Percentiles rank a stretch among this genome's conserved stretches.
Conservation (phyloP, 768 basidiomycete species). For the Lactarius pseudohatsudake region DNA sequence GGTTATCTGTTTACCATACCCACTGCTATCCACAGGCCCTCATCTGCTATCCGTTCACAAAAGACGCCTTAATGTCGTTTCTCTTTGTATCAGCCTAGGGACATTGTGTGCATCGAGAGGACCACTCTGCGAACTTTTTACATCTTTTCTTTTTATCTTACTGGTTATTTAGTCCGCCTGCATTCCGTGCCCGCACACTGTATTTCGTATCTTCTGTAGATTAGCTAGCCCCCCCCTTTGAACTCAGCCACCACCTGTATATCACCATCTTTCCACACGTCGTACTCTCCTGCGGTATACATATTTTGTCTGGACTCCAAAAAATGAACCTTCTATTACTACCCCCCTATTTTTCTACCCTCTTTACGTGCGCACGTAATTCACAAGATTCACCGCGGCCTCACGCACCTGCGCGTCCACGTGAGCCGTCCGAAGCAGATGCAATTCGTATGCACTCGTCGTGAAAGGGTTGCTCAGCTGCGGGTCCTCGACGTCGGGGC, state of each 20-base stretch:
- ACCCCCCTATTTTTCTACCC: neutral
- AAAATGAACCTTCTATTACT: neutral
- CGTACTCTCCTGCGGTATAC: constrained; percentile 5
- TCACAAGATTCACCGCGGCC: constrained; percentile 60
- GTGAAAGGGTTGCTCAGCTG: constrained; percentile 80
- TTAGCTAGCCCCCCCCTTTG: constrained; percentile 8
- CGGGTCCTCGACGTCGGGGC: constrained; percentile 85
- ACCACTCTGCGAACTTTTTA: constrained; percentile 12
- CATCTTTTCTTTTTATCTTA: constrained; percentile 19
- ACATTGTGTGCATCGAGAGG: constrained; percentile 23
- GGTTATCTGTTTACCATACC: constrained; percentile 10
- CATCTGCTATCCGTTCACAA: constrained; percentile 8
- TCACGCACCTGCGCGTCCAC: constrained; percentile 67
- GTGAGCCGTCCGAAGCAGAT: constrained; percentile 58
- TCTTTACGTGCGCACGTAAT: constrained; percentile 40
- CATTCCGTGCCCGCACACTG: constrained; percentile 8
- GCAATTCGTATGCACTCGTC: constrained; percentile 84
- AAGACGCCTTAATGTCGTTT: constrained; percentile 14
- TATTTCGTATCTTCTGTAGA: constrained; percentile 26
- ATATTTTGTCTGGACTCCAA: constrained; percentile 4
- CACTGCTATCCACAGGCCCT: constrained; percentile 15
- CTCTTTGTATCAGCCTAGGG: constrained; percentile 23
- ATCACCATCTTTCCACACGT: constrained; percentile 25
- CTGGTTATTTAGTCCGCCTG: constrained; percentile 19
- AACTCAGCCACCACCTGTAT: constrained; percentile 17